Conservation (phyloP, 2,329 filamentous ascomycete species). For the Madurella fahalii region DNA sequence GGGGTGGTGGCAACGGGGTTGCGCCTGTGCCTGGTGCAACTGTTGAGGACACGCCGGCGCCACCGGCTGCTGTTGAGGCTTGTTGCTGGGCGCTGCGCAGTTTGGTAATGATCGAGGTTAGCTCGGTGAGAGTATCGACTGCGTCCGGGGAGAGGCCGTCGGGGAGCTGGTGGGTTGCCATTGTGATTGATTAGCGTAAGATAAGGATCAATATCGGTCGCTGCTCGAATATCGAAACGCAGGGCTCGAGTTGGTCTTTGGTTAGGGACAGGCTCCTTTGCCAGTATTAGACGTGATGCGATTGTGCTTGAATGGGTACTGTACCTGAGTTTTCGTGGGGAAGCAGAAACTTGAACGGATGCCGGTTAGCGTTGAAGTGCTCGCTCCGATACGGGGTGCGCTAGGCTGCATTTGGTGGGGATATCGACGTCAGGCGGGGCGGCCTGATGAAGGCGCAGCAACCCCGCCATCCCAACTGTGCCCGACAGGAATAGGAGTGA, state of each 20-base stretch:
- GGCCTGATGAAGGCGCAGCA: neutral
- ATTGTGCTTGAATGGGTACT: neutral
- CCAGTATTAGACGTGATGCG: neutral
- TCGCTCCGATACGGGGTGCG: conserved; percentile 3
- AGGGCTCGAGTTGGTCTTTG: neutral
- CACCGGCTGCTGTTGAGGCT: conserved; percentile 29
- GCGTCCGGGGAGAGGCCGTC: conserved; percentile 71
- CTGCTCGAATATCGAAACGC: neutral
- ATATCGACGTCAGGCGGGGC: conserved; percentile 20
- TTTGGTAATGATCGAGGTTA: conserved; percentile 72
- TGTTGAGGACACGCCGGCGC: neutral
- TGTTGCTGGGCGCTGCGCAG: conserved; percentile 52
- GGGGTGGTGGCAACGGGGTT: conserved; percentile 22
- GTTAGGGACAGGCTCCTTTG: neutral
- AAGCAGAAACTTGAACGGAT: too few species aligned
- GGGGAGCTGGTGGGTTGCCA: conserved; percentile 43
- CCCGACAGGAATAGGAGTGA: neutral
- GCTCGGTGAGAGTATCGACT: conserved; percentile 80
- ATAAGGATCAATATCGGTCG: neutral
- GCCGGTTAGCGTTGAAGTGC: neutral
- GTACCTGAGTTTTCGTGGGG: neutral
- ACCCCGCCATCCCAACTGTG: conserved; percentile 21
- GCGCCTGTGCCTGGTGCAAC: conserved; percentile 6
- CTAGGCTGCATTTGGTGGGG: neutral
- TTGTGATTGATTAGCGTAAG: conserved; percentile 6